These are phyloP conservation scores for Eucalyptus tenuipes DNA, from an alignment of 345 rosid species.

Conservation along the genomic window DNA sequence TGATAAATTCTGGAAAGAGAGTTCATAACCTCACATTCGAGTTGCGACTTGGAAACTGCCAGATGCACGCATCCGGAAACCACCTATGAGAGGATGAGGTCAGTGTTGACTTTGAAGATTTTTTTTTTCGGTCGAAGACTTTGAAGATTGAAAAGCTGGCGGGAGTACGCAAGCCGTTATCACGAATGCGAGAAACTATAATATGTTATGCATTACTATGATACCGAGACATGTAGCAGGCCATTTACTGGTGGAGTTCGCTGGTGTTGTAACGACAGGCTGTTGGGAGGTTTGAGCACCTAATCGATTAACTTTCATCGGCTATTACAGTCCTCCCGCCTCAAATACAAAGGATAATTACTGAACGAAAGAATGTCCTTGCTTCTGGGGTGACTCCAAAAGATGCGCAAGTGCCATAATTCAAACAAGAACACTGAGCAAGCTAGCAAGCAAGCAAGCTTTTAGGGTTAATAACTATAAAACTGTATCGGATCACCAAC, in stretches of 20 bases:
- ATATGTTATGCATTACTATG: not conserved
- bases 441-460: not conserved
- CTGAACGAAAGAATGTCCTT: not conserved
- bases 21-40: not conserved
- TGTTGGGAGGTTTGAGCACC: not conserved
- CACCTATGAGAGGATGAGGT: not conserved
- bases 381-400: not conserved
- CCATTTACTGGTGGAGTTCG: not conserved
- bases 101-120: not conserved
- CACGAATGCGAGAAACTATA: not conserved
- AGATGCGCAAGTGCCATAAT: not conserved
- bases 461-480: not conserved
- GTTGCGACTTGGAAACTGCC: not conserved
- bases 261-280: not conserved
- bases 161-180: not conserved
- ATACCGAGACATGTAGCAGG: not conserved
- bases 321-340: not conserved
- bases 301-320: not conserved
- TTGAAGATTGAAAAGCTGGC: not conserved
- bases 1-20: not conserved
- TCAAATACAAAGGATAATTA: not conserved
- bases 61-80: not conserved
- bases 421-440: not conserved
- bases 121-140: not conserved
- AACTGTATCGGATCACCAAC: not conserved